Conservation (phyloP, 2,329 filamentous ascomycete genomes). For the Aspergillus puulaauensis region DNA sequence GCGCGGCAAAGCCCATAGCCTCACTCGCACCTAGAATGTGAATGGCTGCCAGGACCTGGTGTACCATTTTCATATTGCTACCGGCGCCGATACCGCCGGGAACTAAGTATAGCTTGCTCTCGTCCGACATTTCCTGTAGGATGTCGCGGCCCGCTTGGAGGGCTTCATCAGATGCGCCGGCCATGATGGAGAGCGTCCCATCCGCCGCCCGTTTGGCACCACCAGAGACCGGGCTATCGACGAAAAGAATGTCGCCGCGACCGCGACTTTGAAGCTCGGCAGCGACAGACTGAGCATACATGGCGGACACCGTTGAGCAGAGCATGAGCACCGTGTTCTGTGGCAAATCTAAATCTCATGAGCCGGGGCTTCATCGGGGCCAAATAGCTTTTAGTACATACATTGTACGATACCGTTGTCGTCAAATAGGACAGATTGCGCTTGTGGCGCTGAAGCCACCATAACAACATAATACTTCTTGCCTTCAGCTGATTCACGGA, state of each 20-base stretch:
- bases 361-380: background rate
- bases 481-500: constrained; percentile 60
- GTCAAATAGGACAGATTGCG: constrained; percentile 64
- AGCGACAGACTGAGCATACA: constrained; percentile 62
- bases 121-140: constrained; percentile 61
- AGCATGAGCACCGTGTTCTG: constrained; percentile 62
- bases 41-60: constrained; percentile 63
- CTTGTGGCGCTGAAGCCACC: constrained; percentile 72
- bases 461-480: constrained; percentile 68
- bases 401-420: constrained; percentile 49
- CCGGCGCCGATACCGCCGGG: constrained; percentile 60
- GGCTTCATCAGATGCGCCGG: constrained; percentile 58
- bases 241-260: constrained; percentile 63
- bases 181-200: constrained; percentile 75
- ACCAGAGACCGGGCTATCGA: constrained; percentile 73
- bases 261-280: constrained; percentile 55
- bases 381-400: constrained; percentile 11
- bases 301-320: constrained; percentile 69
- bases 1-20: constrained; percentile 59
- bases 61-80: constrained; percentile 63
- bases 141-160: constrained; percentile 59
- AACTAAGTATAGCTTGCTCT: constrained; percentile 62
- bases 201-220: constrained; percentile 67
- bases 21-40: constrained; percentile 63
- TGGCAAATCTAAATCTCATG: constrained; percentile 46